phyloP scores from a whole-genome alignment of 2,329 filamentous ascomycete species.

The Claviceps sorghi region DNA sequence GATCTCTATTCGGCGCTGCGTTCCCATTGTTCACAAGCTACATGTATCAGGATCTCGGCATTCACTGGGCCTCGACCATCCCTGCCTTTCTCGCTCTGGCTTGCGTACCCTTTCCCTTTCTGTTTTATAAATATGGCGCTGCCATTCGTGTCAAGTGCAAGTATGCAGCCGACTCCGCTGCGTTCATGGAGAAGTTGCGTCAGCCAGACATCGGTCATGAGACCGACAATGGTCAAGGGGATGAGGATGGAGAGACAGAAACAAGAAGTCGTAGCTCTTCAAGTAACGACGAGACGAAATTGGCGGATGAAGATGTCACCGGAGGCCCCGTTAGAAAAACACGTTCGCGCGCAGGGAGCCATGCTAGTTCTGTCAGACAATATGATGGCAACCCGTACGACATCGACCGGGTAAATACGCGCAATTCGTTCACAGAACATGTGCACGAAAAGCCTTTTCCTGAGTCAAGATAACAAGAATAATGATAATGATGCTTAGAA shows the following conservation, averaged over 20 bases:
- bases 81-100: constrained; percentile 24
- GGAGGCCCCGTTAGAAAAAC: not conserved
- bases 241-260: not conserved
- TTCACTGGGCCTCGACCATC: constrained; percentile 29
- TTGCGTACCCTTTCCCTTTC: constrained; percentile 22
- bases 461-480: not conserved
- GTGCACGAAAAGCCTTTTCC: not conserved
- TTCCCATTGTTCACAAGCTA: constrained; percentile 23
- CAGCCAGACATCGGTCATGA: not conserved
- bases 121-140: constrained; percentile 24
- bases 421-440: not conserved
- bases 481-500: too few relatives aligned
- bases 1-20: constrained; percentile 23
- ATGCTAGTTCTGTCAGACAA: not conserved
- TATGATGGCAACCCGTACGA: constrained; percentile 4
- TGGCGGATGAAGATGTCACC: not conserved
- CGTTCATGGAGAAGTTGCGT: constrained; percentile 5
- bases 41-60: constrained; percentile 24
- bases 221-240: not conserved
- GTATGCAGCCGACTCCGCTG: constrained; percentile 4
- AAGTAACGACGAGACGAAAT: not conserved
- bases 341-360: not conserved
- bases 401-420: constrained; percentile 5
- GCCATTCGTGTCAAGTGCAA: constrained; percentile 14
- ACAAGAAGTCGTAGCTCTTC: not conserved